Percentiles rank a stretch among this genome's conserved stretches.
phyloP scores from a whole-genome alignment of 768 basidiomycete genomes.

The Trametes meyenii region DNA sequence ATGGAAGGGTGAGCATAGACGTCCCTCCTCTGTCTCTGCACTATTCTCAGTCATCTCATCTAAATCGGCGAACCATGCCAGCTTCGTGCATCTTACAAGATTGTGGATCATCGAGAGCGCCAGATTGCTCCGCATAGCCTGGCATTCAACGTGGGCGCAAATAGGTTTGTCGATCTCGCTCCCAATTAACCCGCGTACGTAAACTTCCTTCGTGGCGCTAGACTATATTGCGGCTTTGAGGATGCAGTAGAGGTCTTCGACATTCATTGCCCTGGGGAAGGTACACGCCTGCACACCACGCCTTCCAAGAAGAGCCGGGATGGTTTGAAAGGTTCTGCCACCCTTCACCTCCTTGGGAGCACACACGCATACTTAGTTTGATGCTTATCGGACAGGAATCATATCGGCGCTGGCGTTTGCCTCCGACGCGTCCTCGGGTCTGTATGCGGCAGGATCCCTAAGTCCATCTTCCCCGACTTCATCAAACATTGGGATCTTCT shows the following conservation, averaged over 20 bases:
- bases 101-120: constrained; percentile 93
- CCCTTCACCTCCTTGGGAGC: neutral
- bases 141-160: constrained; percentile 69
- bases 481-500: constrained; percentile 68
- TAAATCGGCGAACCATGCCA: constrained; percentile 36
- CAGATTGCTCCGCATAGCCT: constrained; percentile 86
- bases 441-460: constrained; percentile 83
- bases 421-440: constrained; percentile 52
- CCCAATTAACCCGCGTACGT: neutral
- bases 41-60: neutral
- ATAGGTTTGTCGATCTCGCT: constrained; percentile 52
- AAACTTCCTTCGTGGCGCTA: constrained; percentile 33
- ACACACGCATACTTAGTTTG: neutral
- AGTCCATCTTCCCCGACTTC: constrained; percentile 45
- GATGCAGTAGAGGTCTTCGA: constrained; percentile 88
- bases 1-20: constrained; percentile 62
- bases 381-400: constrained; percentile 59
- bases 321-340: constrained; percentile 78
- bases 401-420: constrained; percentile 84
- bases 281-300: constrained; percentile 68
- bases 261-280: constrained; percentile 70
- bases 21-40: neutral
- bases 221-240: constrained; percentile 87
- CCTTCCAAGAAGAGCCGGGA: constrained; percentile 78
- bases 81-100: constrained; percentile 90